Evolutionary conservation across 2,329 filamentous ascomycete genomes (phyloP), one percentile per base, ranked within the genome.

Genomic region (Ophiocordyceps polyrhachis-furcata): DNA sequence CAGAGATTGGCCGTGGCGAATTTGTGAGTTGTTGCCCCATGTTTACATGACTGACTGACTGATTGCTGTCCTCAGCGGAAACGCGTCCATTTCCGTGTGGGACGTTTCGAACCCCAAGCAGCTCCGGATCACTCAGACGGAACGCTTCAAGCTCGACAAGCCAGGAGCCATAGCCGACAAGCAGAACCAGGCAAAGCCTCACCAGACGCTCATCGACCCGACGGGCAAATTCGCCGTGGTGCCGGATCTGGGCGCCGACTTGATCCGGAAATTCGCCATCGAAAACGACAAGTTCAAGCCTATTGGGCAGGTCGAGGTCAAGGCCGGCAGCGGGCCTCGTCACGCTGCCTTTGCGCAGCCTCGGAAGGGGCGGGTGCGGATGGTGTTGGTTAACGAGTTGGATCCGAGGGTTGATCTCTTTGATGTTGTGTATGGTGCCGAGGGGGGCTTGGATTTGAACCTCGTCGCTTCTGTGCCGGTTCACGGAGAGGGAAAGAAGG

Each of bases 221-320:
- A 79, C 74, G 2, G 72, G 70, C 6, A 53, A 65, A n/a, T 84
- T 72, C 57, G 52, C 83, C 25, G 53, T 83, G 9, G 69, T 76
- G 9, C 78, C 79, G 1, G 81, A 84, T 51, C 66, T 87, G 5
- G 76, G 80, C 38, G 67, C 71, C 46, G 81, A 84, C 52, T 53
- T 74, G 7, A 58, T 83, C 42, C 75, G 73, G 49, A 60, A 64
- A 46, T 83, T 73, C 42, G 23, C n/a, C 29, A 13, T 43, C 56
- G 43, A 43, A 9, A 60, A 74, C 50, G 66, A 67, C 41, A 54
- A 68, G 29, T 61, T 73, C 8, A 53, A 53, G 17, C 53, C 60
- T 20, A 51, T 61, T 19, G 50, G 56, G 7, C 64, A 71, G 8
- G 58, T 73, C 32, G 50, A 59, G 32, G 57, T 68, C 44, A 49